Percentiles rank a stretch among this genome's conserved stretches.
phyloP scores from a whole-genome alignment of 2,329 filamentous ascomycete genomes.

The Pseudogymnoascus sp. region DNA sequence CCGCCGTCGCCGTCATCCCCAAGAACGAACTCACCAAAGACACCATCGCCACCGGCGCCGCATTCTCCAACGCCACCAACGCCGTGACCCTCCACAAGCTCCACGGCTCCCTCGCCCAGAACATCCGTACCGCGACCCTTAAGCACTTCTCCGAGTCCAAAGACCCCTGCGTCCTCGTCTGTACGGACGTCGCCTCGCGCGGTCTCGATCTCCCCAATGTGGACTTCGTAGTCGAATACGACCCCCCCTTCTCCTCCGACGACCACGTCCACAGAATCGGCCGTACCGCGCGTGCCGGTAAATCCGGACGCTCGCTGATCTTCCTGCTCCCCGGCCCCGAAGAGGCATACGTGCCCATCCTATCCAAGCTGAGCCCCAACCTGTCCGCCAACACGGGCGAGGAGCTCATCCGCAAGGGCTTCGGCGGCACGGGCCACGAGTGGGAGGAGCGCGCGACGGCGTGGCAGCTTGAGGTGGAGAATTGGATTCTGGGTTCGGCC shows the following conservation, averaged over 20 bases:
- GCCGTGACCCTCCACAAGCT: conserved; percentile 74
- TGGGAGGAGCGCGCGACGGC: conserved; percentile 62
- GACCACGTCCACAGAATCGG: conserved; percentile 94
- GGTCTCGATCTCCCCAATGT: conserved; percentile 93
- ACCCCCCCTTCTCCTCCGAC: conserved; percentile 85
- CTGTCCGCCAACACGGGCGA: conserved; percentile 48
- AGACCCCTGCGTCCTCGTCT: conserved; percentile 74
- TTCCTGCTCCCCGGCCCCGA: conserved; percentile 88
- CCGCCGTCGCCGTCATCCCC: conserved; percentile 21
- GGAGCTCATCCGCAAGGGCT: conserved; percentile 59
- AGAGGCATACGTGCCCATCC: conserved; percentile 70
- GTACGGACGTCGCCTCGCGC: conserved; percentile 90
- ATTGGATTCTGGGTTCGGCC: conserved; percentile 54
- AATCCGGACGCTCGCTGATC: conserved; percentile 74
- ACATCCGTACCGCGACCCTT: conserved; percentile 78
- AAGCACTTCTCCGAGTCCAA: conserved; percentile 66
- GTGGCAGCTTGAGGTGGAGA: conserved; percentile 56
- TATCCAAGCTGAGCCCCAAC: conserved; percentile 43
- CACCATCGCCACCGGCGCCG: conserved; percentile 61
- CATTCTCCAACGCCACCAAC: conserved; percentile 69
- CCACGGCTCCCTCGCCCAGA: conserved; percentile 84
- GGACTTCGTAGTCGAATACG: conserved; percentile 91
- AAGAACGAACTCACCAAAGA: conserved; percentile 36
- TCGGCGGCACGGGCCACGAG: conserved; percentile 41
- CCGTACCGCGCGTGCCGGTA: conserved; percentile 86